Evolutionary conservation across 352 stramenopile species (phyloP).

Genomic region (Phytophthora sansomeana): DNA sequence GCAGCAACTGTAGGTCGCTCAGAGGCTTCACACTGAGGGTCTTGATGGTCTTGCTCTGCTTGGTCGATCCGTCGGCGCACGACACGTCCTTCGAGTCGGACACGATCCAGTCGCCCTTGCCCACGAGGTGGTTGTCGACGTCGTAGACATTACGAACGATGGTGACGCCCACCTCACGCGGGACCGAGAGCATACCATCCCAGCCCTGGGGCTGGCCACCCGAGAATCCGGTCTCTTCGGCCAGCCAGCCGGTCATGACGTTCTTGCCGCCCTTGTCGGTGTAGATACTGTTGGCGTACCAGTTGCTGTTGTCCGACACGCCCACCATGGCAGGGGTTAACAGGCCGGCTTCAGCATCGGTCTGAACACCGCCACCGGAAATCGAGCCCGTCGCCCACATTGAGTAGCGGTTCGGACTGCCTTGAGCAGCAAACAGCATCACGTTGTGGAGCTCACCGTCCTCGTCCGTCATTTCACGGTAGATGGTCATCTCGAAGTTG

Average conservation of each 20-base stretch:
- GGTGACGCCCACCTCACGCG: conserved; percentile 55
- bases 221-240: conserved; percentile 58
- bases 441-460: conserved; percentile 66
- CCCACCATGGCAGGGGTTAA: conserved; percentile 68
- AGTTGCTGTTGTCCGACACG: conserved; percentile 67
- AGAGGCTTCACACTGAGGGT: conserved; percentile 58
- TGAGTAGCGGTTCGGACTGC: conserved; percentile 47
- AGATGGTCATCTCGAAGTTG: conserved; percentile 75
- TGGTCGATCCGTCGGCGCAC: conserved; percentile 27
- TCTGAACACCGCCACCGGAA: conserved; percentile 23
- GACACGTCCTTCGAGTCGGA: conserved; percentile 41
- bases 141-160: conserved; percentile 68
- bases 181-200: conserved; percentile 72
- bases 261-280: conserved; percentile 63
- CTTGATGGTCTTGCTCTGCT: conserved; percentile 71
- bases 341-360: conserved; percentile 36
- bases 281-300: conserved; percentile 76
- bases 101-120: conserved; percentile 70
- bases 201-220: conserved; percentile 65
- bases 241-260: conserved; percentile 73
- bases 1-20: conserved; percentile 52
- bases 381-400: conserved; percentile 58
- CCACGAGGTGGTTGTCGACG: conserved; percentile 48
- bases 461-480: conserved; percentile 51
- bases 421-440: conserved; percentile 60